A percentile compares a stretch with the other conserved stretches of the same genome.
These are phyloP conservation scores for Candida bentonensis DNA, from an alignment of 805 yeast species.

Conservation along the genomic window DNA sequence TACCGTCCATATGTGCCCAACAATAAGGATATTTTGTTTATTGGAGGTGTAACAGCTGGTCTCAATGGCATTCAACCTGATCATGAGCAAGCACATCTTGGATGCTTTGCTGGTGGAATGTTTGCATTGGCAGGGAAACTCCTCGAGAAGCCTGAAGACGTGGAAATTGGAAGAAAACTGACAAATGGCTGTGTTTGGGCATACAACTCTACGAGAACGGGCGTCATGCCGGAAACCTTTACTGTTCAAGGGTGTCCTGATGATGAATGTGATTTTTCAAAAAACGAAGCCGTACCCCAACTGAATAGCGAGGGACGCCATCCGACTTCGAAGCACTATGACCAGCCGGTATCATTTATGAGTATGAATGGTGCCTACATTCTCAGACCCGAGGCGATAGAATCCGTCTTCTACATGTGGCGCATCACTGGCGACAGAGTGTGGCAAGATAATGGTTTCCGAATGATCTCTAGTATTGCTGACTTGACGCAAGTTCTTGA, in stretches of 20 bases:
- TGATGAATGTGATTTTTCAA: slow-evolving; percentile 10
- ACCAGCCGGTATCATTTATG: slow-evolving; percentile 11
- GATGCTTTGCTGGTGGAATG: slow-evolving; percentile 44
- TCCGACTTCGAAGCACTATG: slow-evolving; percentile 5
- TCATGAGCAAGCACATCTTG: slow-evolving; percentile 31
- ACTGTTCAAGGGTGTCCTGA: slow-evolving; percentile 70
- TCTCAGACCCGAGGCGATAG: slow-evolving; percentile 49
- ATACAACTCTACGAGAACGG: slow-evolving; percentile 22
- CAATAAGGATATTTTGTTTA: slow-evolving; percentile 23
- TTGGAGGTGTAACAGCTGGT: slow-evolving; percentile 14
- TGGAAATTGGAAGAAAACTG: slow-evolving; percentile 28
- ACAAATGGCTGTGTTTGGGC: slow-evolving; percentile 37
- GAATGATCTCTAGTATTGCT: slow-evolving; percentile 27
- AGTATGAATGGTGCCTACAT: slow-evolving; percentile 25
- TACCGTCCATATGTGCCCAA: slow-evolving; percentile 33
- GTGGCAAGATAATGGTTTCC: slow-evolving; percentile 45
- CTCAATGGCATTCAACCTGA: slow-evolving; percentile 12
- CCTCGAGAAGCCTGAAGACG: slow-evolving; percentile 21
- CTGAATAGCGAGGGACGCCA: neutral
- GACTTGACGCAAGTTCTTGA: slow-evolving; percentile 12
- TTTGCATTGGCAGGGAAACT: slow-evolving; percentile 33
- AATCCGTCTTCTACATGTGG: slow-evolving; percentile 44
- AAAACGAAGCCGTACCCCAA: slow-evolving; percentile 4
- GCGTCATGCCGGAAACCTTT: slow-evolving; percentile 33
- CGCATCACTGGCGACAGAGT: slow-evolving; percentile 44